phyloP scores from a whole-genome alignment of 1,284 basidiomycete genomes.

The Apiotrichum gracile region DNA sequence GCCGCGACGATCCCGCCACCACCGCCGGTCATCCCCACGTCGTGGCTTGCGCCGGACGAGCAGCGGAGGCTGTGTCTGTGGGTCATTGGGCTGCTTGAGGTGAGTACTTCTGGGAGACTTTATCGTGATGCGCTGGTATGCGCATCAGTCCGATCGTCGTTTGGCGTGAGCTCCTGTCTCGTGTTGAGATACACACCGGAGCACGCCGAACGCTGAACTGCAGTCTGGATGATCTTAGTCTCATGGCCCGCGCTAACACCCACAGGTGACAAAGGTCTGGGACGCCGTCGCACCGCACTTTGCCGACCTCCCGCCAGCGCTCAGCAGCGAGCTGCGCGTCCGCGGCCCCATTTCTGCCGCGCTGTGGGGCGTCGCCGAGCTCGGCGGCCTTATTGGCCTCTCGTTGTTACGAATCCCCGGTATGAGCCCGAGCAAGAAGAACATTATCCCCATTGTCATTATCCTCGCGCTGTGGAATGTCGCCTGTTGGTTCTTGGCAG shows the following conservation, averaged over 20 bases:
- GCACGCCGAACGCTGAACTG: neutral
- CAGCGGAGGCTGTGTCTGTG: conserved; percentile 36
- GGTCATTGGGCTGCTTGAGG: conserved; percentile 38
- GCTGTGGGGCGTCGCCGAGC: conserved; percentile 30
- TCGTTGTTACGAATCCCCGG: conserved; percentile 34
- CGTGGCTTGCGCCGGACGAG: conserved; percentile 36
- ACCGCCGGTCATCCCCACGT: conserved; percentile 39
- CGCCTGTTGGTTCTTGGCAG: conserved; percentile 35
- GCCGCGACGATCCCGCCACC: conserved; percentile 15
- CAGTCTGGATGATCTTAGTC: neutral
- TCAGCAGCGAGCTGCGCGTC: conserved; percentile 24
- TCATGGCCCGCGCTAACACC: neutral
- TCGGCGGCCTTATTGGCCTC: conserved; percentile 19
- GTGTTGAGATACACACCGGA: no score
- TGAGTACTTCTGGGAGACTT: conserved; percentile 8
- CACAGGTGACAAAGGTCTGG: conserved; percentile 41
- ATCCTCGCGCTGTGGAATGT: conserved; percentile 23
- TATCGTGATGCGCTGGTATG: neutral
- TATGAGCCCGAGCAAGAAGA: conserved; percentile 25
- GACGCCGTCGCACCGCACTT: conserved; percentile 36
- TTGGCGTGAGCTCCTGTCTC: no score
- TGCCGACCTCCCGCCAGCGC: conserved; percentile 28
- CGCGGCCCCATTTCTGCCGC: conserved; percentile 23
- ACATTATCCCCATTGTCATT: conserved; percentile 17
- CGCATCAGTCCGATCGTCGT: neutral